Base-by-base conservation (phyloP, 2,329 filamentous ascomycete species). In the Trichoderma sp. region DNA sequence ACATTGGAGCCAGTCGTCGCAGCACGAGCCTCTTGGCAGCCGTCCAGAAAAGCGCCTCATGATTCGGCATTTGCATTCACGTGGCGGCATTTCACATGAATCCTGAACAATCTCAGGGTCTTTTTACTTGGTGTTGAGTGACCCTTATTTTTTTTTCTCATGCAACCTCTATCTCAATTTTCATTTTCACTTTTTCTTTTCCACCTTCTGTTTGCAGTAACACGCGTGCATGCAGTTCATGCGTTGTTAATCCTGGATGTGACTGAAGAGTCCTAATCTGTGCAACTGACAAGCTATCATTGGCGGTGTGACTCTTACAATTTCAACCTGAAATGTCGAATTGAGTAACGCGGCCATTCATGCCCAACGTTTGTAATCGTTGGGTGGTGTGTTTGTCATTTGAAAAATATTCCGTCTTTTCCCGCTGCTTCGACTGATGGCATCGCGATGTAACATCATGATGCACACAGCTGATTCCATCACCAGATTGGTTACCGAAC, bases 21-120 rank as follows among this genome's bases (percentile, higher is more conserved):
- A 47, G 67, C 67, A 53, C 67, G 67, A 36, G 67, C 14, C 28
- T 9, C 36, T 60, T 67, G 64, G 64, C 24, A n/a, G 64, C 26
- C 32, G 32, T 24, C 30, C n/a, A 18, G n/a, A 21, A n/a, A 26
- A 36, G 39, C n/a, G 28, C 57, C 67, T 62, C 57, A 62, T 53
- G 67, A 70, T 70, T 62, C 57, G 67, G 67, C 28, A 36, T 43
- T 36, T 51, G 57, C 36, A 21, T 62, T 51, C 57, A 61, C 67
- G 67, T 70, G 67, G 58, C 58, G 21, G n/a, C 28, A 60, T 0
- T 60, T 60, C 18, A 60, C 3, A 34, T 32, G 57, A n/a, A 60
- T 34, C 28, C 18, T 11, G 4, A 34, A 0, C 11, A 34, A 21
- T 2, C 14, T 15, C 9, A 60, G 57, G 30, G 56, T 30, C 30